Evolutionary conservation across 257 asterid species (phyloP).

Genomic region (Primulina tabacum): DNA sequence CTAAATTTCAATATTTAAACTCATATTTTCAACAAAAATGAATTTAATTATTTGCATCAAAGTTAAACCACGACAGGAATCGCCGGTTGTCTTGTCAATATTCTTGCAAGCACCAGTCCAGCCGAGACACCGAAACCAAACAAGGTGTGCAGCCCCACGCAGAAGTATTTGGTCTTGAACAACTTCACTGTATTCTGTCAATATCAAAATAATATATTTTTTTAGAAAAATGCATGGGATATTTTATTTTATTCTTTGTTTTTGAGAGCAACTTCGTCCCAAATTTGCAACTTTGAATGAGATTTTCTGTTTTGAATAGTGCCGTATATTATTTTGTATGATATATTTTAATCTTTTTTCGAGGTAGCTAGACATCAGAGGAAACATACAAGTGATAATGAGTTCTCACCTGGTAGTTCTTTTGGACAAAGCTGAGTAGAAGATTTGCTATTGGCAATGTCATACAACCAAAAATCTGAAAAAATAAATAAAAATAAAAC

Average conservation of each 20-base stretch:
- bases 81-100: conserved; percentile 19
- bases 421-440: conserved; percentile 45
- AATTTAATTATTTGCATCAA: background rate
- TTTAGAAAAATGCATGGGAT: no score
- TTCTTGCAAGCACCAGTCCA: conserved; percentile 54
- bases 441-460: conserved; percentile 55
- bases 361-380: no score
- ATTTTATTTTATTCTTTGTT: no score
- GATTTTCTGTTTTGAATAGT: no score
- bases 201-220: background rate
- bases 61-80: background rate
- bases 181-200: conserved; percentile 54
- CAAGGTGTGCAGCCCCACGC: conserved; percentile 59
- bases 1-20: no score
- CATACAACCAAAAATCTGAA: conserved; percentile 49
- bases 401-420: conserved; percentile 47
- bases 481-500: background rate
- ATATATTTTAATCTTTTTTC: no score
- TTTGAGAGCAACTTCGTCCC: no score
- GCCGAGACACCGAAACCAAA: conserved; percentile 61
- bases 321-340: no score
- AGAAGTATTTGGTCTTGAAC: conserved; percentile 60
- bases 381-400: background rate
- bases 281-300: background rate
- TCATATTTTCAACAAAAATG: no score